Evolutionary conservation across 1,284 basidiomycete genomes (phyloP).

Genomic region (Peniophora sp.): DNA sequence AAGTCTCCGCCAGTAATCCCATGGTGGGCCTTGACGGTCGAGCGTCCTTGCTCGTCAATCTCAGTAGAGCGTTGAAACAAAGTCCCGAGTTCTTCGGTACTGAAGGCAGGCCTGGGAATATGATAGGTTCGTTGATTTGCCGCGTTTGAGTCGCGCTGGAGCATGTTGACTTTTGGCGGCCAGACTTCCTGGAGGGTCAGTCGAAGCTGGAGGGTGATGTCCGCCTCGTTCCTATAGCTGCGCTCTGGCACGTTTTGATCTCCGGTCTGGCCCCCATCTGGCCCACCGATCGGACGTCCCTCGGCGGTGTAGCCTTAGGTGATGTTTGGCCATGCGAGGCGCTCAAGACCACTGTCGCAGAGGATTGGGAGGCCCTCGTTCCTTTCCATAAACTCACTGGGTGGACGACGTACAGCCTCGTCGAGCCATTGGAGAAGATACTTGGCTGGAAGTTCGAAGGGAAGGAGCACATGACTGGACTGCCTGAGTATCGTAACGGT

Average conservation of each 20-base stretch:
- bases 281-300: constrained; percentile 70
- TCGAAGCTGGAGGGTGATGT: constrained; percentile 32
- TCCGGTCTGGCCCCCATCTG: constrained; percentile 83
- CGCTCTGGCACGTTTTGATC: constrained; percentile 80
- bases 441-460: constrained; percentile 75
- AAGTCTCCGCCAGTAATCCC: constrained; percentile 73
- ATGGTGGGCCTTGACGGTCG: constrained; percentile 91
- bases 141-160: not conserved
- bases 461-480: constrained; percentile 72
- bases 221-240: constrained; percentile 50
- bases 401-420: constrained; percentile 85
- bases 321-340: constrained; percentile 85
- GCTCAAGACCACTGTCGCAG: constrained; percentile 28
- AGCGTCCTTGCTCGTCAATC: constrained; percentile 64
- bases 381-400: constrained; percentile 95
- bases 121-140: constrained; percentile 52
- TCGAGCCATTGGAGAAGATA: constrained; percentile 75
- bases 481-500: constrained; percentile 90
- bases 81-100: constrained; percentile 64
- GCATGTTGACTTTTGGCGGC: not conserved
- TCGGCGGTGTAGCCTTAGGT: constrained; percentile 66
- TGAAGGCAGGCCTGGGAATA: constrained; percentile 71
- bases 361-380: constrained; percentile 65
- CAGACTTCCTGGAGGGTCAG: constrained; percentile 66
- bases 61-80: constrained; percentile 61